These are phyloP conservation scores for Linaria vulgaris DNA, from an alignment of 257 asterid genomes.

Conservation along the genomic window DNA sequence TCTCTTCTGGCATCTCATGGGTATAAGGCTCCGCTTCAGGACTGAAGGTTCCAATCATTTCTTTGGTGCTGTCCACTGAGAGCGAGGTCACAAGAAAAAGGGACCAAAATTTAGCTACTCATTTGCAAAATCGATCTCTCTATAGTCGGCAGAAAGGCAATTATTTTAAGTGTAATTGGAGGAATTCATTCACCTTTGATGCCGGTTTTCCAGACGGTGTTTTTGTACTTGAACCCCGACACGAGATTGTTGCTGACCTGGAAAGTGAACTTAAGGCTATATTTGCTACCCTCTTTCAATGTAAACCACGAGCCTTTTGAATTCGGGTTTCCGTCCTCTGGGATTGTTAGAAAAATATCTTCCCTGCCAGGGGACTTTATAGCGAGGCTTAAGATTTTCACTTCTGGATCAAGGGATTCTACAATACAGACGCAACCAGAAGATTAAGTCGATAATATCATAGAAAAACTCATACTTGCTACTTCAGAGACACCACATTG, in stretches of 20 bases:
- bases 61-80: constrained; percentile 47
- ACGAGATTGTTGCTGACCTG: constrained; percentile 73
- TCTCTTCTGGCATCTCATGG: constrained; percentile 51
- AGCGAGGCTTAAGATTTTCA: constrained; percentile 68
- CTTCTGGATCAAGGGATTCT: constrained; percentile 85
- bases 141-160: neutral
- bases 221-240: constrained; percentile 74
- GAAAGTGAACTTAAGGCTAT: constrained; percentile 56
- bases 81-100: neutral
- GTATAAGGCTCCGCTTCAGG: constrained; percentile 47
- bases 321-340: constrained; percentile 66
- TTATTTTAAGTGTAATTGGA: neutral
- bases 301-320: constrained; percentile 69
- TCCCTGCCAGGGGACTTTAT: constrained; percentile 63
- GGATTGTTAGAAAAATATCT: constrained; percentile 65
- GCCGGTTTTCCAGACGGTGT: constrained; percentile 81
- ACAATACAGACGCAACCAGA: constrained; percentile 19
- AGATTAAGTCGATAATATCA: neutral
- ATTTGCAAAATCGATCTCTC: too few species aligned
- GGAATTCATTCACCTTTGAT: constrained; percentile 47
- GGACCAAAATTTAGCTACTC: constrained; percentile 5
- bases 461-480: too few species aligned
- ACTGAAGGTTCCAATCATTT: constrained; percentile 53
- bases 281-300: constrained; percentile 75
- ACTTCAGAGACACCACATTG: too few species aligned